Percentiles rank a stretch among this genome's conserved stretches.
Conservation (phyloP, 2,329 filamentous ascomycete species). For the Botrytis byssoidea region DNA sequence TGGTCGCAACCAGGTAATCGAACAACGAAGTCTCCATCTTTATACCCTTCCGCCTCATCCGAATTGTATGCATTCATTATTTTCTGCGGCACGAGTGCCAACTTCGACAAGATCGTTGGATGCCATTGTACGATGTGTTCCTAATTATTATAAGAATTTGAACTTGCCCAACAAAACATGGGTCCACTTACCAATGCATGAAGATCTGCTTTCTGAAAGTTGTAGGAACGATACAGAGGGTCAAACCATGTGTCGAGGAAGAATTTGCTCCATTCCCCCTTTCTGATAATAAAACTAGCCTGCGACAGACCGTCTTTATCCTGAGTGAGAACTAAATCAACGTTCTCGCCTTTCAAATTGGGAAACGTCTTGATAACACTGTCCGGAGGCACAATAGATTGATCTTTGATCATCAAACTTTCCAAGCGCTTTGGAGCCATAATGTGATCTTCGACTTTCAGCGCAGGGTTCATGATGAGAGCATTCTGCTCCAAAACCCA, state of each 20-base stretch:
- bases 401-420: constrained; percentile 77
- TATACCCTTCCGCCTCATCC: constrained; percentile 61
- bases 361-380: constrained; percentile 94
- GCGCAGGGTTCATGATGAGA: constrained; percentile 80
- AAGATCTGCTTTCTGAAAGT: constrained; percentile 90
- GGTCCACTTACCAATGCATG: constrained; percentile 73
- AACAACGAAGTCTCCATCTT: constrained; percentile 81
- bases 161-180: background rate
- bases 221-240: constrained; percentile 88
- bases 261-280: constrained; percentile 88
- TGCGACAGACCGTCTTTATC: constrained; percentile 76
- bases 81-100: constrained; percentile 86
- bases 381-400: constrained; percentile 87
- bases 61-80: constrained; percentile 75
- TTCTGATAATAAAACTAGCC: constrained; percentile 75
- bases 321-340: constrained; percentile 81
- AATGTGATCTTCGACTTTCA: constrained; percentile 69
- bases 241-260: constrained; percentile 96
- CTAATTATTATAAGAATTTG: constrained; percentile 44
- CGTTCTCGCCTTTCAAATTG: constrained; percentile 72
- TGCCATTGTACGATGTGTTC: constrained; percentile 96
- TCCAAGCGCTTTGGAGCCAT: constrained; percentile 68
- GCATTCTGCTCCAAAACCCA: constrained; percentile 86
- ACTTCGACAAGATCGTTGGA: constrained; percentile 85
- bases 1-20: constrained; percentile 70